phyloP scores from a whole-genome alignment of 2,329 filamentous ascomycete species.

The Plectosphaerella plurivora region DNA sequence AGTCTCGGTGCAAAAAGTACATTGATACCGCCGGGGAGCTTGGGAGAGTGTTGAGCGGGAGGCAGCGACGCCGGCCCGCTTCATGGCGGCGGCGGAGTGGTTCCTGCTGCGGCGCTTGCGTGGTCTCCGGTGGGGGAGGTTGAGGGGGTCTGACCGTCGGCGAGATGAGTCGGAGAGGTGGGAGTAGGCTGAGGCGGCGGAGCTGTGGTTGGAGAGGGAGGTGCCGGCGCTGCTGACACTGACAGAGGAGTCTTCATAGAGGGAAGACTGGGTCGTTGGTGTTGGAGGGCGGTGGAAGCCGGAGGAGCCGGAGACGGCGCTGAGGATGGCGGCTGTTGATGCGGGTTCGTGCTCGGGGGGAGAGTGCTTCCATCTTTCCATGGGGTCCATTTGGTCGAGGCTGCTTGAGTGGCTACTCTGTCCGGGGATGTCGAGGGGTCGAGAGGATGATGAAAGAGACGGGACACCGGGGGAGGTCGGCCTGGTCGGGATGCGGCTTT shows the following conservation, averaged over 20 bases:
- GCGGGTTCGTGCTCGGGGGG: constrained; percentile 17
- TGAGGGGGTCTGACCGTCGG: constrained; percentile 15
- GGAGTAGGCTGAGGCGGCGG: constrained; percentile 9
- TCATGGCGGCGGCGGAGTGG: not conserved
- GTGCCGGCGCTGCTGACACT: constrained; percentile 15
- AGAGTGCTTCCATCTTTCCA: constrained; percentile 12
- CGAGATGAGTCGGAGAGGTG: constrained; percentile 2
- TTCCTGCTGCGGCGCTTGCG: not conserved
- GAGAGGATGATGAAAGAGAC: constrained; percentile 12
- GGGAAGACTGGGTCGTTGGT: not conserved
- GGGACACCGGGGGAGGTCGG: constrained; percentile 16
- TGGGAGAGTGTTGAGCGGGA: not conserved
- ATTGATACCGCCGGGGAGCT: constrained; percentile 25
- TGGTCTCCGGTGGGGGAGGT: not conserved
- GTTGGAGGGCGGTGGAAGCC: not conserved
- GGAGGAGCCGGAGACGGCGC: constrained; percentile 13
- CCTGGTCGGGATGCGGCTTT: constrained; percentile 38
- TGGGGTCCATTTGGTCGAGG: constrained; percentile 7
- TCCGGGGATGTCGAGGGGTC: constrained; percentile 2
- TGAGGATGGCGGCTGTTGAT: constrained; percentile 13
- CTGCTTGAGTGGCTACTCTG: constrained; percentile 21
- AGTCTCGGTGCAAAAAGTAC: constrained; percentile 40
- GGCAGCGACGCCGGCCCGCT: too few relatives aligned
- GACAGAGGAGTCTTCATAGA: constrained; percentile 10
- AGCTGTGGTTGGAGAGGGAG: constrained; percentile 10